A percentile compares a stretch with the other conserved stretches of the same genome.
These are phyloP conservation scores for Mrakia frigida DNA, from an alignment of 768 basidiomycete species.

Conservation along the genomic window DNA sequence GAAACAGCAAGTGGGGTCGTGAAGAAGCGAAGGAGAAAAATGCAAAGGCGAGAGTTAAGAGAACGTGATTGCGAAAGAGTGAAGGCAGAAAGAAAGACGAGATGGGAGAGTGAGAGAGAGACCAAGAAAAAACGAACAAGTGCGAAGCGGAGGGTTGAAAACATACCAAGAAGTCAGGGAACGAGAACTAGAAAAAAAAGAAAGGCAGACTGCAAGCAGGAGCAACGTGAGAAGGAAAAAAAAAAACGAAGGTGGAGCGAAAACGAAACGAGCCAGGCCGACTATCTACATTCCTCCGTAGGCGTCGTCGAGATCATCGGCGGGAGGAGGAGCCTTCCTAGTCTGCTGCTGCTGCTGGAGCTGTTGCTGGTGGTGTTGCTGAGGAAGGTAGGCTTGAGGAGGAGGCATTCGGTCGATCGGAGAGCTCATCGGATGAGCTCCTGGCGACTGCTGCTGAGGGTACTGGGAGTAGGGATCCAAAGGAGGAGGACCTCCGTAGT, in stretches of 20 bases:
- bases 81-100: neutral
- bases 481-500: neutral
- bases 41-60: too few species aligned
- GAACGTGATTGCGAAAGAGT: neutral
- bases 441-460: neutral
- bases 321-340: neutral
- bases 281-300: slow-evolving; percentile 8
- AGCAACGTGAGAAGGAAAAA: neutral
- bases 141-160: too few species aligned
- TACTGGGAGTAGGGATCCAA: neutral
- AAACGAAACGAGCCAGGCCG: neutral
- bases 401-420: slow-evolving; percentile 4
- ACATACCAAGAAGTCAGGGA: too few species aligned
- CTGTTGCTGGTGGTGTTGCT: slow-evolving; percentile 1
- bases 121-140: neutral
- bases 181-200: too few species aligned
- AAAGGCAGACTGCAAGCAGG: too few species aligned
- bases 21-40: too few species aligned
- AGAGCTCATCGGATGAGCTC: neutral
- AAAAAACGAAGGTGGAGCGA: neutral
- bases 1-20: neutral
- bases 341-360: slow-evolving; percentile 2
- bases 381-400: neutral
- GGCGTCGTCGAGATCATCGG: slow-evolving; percentile 1
- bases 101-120: neutral